These are phyloP conservation scores for Wickerhamomyces sp. DNA, from an alignment of 1,139 yeast species.

Conservation along the genomic window DNA sequence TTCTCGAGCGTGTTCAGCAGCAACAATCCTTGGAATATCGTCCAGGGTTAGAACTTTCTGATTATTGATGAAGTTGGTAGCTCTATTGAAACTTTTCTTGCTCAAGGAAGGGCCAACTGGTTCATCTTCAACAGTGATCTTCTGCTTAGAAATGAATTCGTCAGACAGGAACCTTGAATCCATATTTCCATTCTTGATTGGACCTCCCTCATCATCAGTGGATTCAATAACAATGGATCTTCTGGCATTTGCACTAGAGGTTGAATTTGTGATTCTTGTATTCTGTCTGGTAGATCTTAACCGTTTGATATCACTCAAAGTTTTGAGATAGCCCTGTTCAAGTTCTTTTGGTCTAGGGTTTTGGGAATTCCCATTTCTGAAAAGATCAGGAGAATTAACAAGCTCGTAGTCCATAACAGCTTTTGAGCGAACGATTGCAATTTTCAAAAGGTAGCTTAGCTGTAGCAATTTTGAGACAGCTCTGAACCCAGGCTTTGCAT, in stretches of 20 bases:
- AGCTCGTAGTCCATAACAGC: constrained; percentile 54
- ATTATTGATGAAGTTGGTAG: constrained; percentile 39
- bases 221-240: constrained; percentile 48
- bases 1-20: constrained; percentile 94
- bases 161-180: constrained; percentile 9
- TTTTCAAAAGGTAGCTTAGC: constrained; percentile 68
- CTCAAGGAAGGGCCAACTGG: constrained; percentile 22
- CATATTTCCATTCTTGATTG: neutral
- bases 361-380: neutral
- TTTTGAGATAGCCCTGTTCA: constrained; percentile 56
- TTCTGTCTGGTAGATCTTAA: constrained; percentile 72
- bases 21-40: constrained; percentile 94
- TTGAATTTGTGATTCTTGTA: constrained; percentile 53
- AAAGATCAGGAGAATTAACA: constrained; percentile 6
- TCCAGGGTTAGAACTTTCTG: constrained; percentile 88
- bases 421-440: constrained; percentile 77
- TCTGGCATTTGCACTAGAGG: constrained; percentile 49
- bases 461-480: constrained; percentile 68
- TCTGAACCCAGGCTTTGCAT: constrained; percentile 52
- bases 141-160: constrained; percentile 19
- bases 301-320: constrained; percentile 73
- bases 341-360: constrained; percentile 19
- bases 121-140: constrained; percentile 24
- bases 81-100: constrained; percentile 24
- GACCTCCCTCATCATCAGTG: constrained; percentile 10